Percentiles rank a stretch among this genome's conserved stretches.
Conservation (phyloP, 768 basidiomycete genomes). For the Daedalea quercina region DNA sequence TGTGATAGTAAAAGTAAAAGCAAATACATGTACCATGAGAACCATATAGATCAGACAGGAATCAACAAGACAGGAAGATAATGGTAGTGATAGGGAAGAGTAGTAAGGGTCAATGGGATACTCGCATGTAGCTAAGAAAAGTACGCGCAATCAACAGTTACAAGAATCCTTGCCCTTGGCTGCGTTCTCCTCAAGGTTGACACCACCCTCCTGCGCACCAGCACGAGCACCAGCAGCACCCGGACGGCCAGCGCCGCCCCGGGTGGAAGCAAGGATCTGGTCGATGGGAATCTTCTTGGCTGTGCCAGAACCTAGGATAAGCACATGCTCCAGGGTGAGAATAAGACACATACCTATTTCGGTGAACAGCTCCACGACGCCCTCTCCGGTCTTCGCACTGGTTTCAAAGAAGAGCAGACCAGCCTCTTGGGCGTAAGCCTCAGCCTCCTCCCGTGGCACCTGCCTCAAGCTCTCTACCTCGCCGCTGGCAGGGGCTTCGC, state of each 20-base stretch:
- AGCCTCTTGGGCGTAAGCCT: constrained; percentile 94
- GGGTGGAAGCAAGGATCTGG: constrained; percentile 82
- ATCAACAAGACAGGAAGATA: constrained; percentile 6
- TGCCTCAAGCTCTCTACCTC: constrained; percentile 77
- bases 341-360: constrained; percentile 73
- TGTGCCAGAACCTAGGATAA: constrained; percentile 20
- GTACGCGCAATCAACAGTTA: constrained; percentile 53
- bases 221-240: constrained; percentile 48
- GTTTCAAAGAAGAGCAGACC: constrained; percentile 96
- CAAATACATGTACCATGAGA: constrained; percentile 16
- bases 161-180: constrained; percentile 70
- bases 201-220: constrained; percentile 48
- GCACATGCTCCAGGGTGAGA: not conserved
- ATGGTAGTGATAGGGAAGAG: constrained; percentile 18
- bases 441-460: constrained; percentile 91
- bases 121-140: not conserved
- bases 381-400: constrained; percentile 94
- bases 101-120: not conserved
- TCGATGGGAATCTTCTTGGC: constrained; percentile 91
- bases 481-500: constrained; percentile 47
- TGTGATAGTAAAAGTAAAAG: constrained; percentile 6
- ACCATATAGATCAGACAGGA: constrained; percentile 19
- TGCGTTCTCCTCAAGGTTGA: constrained; percentile 65
- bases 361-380: constrained; percentile 93
- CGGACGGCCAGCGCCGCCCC: constrained; percentile 57